Conservation (phyloP, 2,329 filamentous ascomycete genomes). For the Niveomyces coronatus region DNA sequence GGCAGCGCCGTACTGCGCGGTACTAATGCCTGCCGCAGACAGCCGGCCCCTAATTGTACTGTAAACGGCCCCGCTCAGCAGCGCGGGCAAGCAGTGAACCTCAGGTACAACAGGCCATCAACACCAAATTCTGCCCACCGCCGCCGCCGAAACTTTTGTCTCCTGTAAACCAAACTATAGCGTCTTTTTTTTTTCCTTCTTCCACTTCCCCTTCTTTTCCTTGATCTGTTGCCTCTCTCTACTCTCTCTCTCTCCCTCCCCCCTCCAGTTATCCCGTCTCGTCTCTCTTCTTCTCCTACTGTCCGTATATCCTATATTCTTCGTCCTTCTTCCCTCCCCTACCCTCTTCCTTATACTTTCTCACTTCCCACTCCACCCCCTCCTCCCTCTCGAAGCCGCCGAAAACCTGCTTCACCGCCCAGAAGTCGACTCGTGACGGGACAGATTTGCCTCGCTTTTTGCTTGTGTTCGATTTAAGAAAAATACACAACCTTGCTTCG, state of each 20-base stretch:
- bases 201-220: background rate
- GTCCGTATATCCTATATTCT: background rate
- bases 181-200: background rate
- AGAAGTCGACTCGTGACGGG: constrained; percentile 4
- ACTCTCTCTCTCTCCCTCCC: background rate
- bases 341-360: background rate
- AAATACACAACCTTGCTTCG: background rate
- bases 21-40: too few species aligned
- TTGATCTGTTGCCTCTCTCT: background rate
- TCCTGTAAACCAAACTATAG: background rate
- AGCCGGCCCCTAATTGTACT: too few species aligned
- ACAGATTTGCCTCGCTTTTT: background rate
- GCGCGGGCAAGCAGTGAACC: too few species aligned
- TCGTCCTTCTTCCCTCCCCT: background rate
- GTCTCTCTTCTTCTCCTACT: background rate
- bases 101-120: background rate
- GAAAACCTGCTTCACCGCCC: background rate
- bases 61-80: too few species aligned
- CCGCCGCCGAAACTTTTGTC: constrained; percentile 6
- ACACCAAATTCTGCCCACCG: constrained; percentile 2
- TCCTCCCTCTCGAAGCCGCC: background rate
- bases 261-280: too few species aligned
- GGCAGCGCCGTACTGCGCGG: too few species aligned
- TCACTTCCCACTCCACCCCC: background rate
- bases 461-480: constrained; percentile 4